phyloP scores from a whole-genome alignment of 2,329 filamentous ascomycete species.

The Alternaria novae-zelandiae region DNA sequence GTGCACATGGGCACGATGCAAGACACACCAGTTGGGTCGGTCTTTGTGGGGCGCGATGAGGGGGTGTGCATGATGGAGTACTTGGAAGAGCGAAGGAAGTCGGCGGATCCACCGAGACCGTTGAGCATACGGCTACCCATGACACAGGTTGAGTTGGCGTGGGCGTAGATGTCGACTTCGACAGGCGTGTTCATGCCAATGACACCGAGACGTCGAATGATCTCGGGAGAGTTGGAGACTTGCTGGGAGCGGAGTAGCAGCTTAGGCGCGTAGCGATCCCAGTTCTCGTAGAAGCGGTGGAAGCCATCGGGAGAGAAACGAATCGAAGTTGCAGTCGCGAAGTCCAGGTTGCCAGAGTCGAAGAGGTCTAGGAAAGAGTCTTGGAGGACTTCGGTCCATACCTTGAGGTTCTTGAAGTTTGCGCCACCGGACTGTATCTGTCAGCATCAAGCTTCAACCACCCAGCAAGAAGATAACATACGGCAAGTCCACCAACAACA shows the following conservation, averaged over 20 bases:
- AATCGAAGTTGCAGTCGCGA: slow-evolving; percentile 87
- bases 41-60: slow-evolving; percentile 78
- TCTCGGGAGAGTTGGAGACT: slow-evolving; percentile 88
- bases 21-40: slow-evolving; percentile 78
- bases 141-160: slow-evolving; percentile 89
- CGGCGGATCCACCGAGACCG: slow-evolving; percentile 80
- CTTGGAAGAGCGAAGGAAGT: slow-evolving; percentile 79
- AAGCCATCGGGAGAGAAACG: slow-evolving; percentile 92
- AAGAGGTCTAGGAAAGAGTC: slow-evolving; percentile 93
- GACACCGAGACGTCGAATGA: slow-evolving; percentile 83
- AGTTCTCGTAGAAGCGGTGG: slow-evolving; percentile 87
- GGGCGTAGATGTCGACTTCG: slow-evolving; percentile 92
- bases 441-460: neutral
- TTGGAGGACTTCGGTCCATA: slow-evolving; percentile 93
- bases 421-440: slow-evolving; percentile 62
- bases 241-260: slow-evolving; percentile 86
- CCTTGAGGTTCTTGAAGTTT: slow-evolving; percentile 85
- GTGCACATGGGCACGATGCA: slow-evolving; percentile 96
- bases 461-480: slow-evolving; percentile 12
- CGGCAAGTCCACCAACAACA: slow-evolving; percentile 79
- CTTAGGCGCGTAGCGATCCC: slow-evolving; percentile 80
- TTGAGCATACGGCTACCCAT: slow-evolving; percentile 90
- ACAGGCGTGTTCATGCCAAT: slow-evolving; percentile 97
- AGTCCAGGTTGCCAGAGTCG: slow-evolving; percentile 85
- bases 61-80: slow-evolving; percentile 96